Evolutionary conservation across 2,329 filamentous ascomycete species (phyloP), one percentile per base, ranked within the genome.

Genomic region (Ascosphaera acerosa): DNA sequence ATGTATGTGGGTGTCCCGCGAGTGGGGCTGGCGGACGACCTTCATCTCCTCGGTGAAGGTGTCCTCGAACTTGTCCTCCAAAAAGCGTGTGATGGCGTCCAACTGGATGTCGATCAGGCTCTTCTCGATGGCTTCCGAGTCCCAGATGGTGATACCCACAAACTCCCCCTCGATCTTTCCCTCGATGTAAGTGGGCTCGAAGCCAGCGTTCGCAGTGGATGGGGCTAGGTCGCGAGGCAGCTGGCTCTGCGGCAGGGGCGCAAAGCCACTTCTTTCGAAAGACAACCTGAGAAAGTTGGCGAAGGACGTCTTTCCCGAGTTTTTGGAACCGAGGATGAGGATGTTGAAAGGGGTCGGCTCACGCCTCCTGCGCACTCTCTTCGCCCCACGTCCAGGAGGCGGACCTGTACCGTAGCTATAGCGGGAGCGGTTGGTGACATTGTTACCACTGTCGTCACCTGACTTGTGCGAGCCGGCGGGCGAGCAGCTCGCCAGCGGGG

Each of bases 381-480:
- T n/a, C n/a, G n/a, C n/a, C n/a, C n/a, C n/a, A n/a, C n/a, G n/a
- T n/a, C n/a, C n/a, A n/a, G n/a, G n/a, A n/a, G n/a, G n/a, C n/a
- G n/a, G n/a, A n/a, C n/a, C n/a, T n/a, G n/a, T n/a, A n/a, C 84
- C 81, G 55, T 92, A 94, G 57, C 82, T 92, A 56, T 90, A 91
- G 40, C 87, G 76, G 36, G 84, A 81, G 42, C 87, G 80, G 53
- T 27, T 27, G 25, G 25, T 27, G 10, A 27, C n/a, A 15, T 10
- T 27, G 25, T 27, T 15, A 6, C 25, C 25, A 10, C 12, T n/a
- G 25, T 10, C 16, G 25, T 27, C 25, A 6, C 25, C 25, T 4
- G 25, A 27, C 12, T 27, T 15, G n/a, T 27, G 25, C 6, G 25
- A 14, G 10, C n/a, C 10, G 10, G n/a, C 25, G 4, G 12, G 25